phyloP scores from a whole-genome alignment of 225 moss, liverwort and hornwort species.

The Pseudisothecium myosuroides region DNA sequence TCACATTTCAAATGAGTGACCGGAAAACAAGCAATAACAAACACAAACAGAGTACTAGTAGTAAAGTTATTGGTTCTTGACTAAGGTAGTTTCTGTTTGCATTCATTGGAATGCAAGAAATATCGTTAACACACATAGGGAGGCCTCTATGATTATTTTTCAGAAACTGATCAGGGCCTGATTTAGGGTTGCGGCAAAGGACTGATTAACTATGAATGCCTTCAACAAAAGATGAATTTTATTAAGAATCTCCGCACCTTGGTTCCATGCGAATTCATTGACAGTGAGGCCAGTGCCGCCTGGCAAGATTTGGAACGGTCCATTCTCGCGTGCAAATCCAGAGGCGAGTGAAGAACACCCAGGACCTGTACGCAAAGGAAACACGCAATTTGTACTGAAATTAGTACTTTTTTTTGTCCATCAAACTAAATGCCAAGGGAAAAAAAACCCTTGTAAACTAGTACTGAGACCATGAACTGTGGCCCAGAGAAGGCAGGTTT shows the following conservation, averaged over 20 bases:
- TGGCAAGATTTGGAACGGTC: constrained; percentile 28
- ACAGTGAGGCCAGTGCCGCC: constrained; percentile 8
- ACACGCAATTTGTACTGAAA: no score
- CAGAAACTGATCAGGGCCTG: background rate
- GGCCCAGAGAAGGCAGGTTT: background rate
- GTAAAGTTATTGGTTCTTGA: background rate
- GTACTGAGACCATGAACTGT: background rate
- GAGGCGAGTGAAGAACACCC: constrained; percentile 53
- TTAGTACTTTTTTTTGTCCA: no score
- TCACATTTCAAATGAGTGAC: background rate
- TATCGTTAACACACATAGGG: no score
- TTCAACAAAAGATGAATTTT: no score
- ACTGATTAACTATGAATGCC: background rate
- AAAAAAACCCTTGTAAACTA: no score
- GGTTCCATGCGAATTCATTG: constrained; percentile 37
- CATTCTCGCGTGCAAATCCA: constrained; percentile 41
- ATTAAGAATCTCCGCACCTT: background rate
- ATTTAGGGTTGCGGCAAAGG: background rate
- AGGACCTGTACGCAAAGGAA: constrained; percentile 3
- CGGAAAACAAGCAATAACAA: background rate
- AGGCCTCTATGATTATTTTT: background rate
- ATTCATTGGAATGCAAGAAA: background rate
- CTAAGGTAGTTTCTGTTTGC: background rate
- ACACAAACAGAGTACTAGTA: background rate
- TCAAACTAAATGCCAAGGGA: no score